Base-by-base conservation (phyloP, 331 rosid genomes). In the Phaseolus coccineus region DNA sequence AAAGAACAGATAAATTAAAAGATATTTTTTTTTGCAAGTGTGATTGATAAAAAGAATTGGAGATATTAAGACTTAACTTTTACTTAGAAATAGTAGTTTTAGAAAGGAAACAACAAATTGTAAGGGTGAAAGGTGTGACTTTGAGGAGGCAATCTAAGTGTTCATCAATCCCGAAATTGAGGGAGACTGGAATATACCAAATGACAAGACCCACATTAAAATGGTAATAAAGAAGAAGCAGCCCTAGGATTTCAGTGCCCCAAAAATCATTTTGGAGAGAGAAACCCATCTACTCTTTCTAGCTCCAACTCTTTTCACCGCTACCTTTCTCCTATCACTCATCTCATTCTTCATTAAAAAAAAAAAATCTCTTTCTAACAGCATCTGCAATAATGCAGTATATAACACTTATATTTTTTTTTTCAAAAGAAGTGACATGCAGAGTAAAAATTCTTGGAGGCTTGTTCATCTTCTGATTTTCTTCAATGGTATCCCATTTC, bases 181-280 rank as follows among this genome's bases (percentile, higher is more conserved):
- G 67, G 67, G 73, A 81, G 81, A 64, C 6, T 6, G 61, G 67
- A 69, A 57, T 51, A 73, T 56, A 59, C 22, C 35, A 67, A 79
- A 10, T 40, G 37, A 69, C 3, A 33, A 67, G 80, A 76, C 69
- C 50, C 53, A 65, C 30, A 71, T 53, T 44, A 68, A 76, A 56
- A 76, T 76, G 66, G 72, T 15, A 83, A 83, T 63, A 79, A 85
- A 63, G 79, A 77, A 73, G 84, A 74, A 78, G 76, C 79, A 83
- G 77, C 77, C 83, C 84, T 59, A 69, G 76, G 75, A 84, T 83
- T 89, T 89, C 83, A 87, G 91, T 85, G 89, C 88, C 78, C 52
- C 16, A 51, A 50, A 71, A 71, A 44, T 50, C 77, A 27, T 33
- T 42, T 69, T 62, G 59, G 69, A 51, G 76, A 75, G 75, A 80